These are phyloP conservation scores for Pachysandra terminalis DNA, from an alignment of 164 flowering plant genomes.

Conservation along the genomic window DNA sequence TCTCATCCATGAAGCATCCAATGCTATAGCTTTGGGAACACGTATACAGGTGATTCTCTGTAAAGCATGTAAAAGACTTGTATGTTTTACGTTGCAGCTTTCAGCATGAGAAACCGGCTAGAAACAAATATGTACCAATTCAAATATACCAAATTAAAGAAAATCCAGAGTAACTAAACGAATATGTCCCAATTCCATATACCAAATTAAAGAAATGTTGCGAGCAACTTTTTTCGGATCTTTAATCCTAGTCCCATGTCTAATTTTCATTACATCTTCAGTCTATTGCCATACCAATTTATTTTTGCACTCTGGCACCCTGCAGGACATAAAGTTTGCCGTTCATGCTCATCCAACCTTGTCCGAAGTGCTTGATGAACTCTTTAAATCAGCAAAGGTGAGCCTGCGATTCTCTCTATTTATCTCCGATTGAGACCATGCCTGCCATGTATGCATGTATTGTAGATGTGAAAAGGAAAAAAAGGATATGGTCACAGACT, in stretches of 20 bases:
- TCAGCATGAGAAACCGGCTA: not conserved
- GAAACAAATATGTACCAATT: not conserved
- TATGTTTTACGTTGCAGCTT: not conserved
- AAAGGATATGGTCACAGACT: not conserved
- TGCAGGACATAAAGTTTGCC: slow-evolving; percentile 83
- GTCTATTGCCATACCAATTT: not conserved
- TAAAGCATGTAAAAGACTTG: not conserved
- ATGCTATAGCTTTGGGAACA: slow-evolving; percentile 93
- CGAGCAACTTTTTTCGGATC: too few relatives aligned
- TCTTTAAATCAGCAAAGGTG: slow-evolving; percentile 91
- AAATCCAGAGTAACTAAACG: too few relatives aligned
- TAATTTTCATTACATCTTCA: not conserved
- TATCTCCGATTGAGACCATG: not conserved
- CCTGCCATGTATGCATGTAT: not conserved
- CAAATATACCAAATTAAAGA: too few relatives aligned
- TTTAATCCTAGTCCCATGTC: too few relatives aligned
- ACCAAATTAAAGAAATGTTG: not conserved
- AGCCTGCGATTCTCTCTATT: not conserved
- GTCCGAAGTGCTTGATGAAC: slow-evolving; percentile 95
- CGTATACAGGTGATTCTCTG: slow-evolving; percentile 62
- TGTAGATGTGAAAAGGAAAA: not conserved
- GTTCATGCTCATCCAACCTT: slow-evolving; percentile 98
- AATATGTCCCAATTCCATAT: too few relatives aligned
- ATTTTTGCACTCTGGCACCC: not conserved
- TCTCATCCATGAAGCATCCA: slow-evolving; percentile 98